These are phyloP conservation scores for Iris macrosiphon DNA, from an alignment of 106 monocot species.

Conservation along the genomic window DNA sequence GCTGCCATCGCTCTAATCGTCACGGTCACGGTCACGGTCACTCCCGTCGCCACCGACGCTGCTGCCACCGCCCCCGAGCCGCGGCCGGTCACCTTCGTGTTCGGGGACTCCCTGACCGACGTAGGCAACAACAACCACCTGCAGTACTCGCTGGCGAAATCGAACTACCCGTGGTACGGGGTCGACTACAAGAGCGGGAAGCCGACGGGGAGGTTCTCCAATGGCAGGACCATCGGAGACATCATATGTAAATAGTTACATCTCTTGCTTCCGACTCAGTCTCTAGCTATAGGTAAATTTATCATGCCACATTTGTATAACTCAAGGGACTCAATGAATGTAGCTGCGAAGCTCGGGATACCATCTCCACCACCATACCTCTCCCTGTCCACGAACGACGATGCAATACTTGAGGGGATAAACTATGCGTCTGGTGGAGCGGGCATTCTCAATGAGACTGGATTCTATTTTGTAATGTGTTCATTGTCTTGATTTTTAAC, in stretches of 20 bases:
- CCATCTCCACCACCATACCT: slow-evolving; percentile 62
- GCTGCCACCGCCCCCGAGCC: background rate
- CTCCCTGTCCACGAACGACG: slow-evolving; percentile 40
- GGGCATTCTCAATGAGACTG: slow-evolving; percentile 85
- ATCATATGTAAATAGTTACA: slow-evolving; percentile 42
- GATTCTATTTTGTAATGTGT: slow-evolving; percentile 66
- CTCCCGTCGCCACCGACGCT: too few species aligned
- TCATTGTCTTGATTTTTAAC: too few species aligned
- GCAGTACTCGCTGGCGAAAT: slow-evolving; percentile 44
- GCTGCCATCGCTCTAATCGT: background rate
- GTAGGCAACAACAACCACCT: slow-evolving; percentile 85
- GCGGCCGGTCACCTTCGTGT: slow-evolving; percentile 51
- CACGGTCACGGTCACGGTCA: background rate
- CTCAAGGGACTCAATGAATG: too few species aligned
- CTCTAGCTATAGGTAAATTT: too few species aligned
- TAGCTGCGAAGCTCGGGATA: slow-evolving; percentile 78
- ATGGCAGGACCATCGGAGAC: slow-evolving; percentile 81
- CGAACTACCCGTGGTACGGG: slow-evolving; percentile 72
- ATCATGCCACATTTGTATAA: too few species aligned
- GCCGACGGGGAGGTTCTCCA: slow-evolving; percentile 73
- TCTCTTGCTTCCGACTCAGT: background rate
- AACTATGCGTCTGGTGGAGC: slow-evolving; percentile 87
- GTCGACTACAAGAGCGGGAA: slow-evolving; percentile 40
- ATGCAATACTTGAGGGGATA: slow-evolving; percentile 49
- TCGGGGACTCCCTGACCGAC: slow-evolving; percentile 83